These are phyloP conservation scores for Musa acuminata DNA, from an alignment of 176 grass and related monocot genomes.

Conservation along the genomic window DNA sequence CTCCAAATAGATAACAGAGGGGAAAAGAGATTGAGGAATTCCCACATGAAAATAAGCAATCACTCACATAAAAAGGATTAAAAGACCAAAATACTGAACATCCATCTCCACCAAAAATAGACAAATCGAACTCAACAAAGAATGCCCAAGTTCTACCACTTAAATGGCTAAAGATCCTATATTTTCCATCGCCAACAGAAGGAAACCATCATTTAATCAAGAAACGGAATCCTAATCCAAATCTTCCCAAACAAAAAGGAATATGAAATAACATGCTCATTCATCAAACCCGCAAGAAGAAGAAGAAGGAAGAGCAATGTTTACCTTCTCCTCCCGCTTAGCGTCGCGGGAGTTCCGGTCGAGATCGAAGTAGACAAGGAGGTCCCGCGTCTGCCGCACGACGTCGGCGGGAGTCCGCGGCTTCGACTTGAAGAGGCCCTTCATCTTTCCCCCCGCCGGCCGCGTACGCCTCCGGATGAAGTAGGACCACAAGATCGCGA, in stretches of 20 bases:
- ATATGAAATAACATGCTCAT: background rate
- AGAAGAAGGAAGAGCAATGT: background rate
- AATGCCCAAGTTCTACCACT: background rate
- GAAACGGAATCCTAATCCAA: background rate
- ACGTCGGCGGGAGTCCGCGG: slow-evolving; percentile 69
- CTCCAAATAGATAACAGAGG: no score
- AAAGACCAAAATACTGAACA: no score
- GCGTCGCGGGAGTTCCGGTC: slow-evolving; percentile 25
- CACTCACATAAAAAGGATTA: no score
- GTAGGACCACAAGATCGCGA: background rate
- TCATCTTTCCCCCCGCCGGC: slow-evolving; percentile 26
- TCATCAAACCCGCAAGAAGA: background rate
- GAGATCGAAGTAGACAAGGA: slow-evolving; percentile 55
- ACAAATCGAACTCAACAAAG: background rate
- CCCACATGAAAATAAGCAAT: no score
- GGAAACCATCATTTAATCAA: background rate
- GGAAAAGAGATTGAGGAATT: no score
- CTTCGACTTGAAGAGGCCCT: slow-evolving; percentile 92
- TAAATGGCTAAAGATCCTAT: background rate
- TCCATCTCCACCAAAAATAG: no score
- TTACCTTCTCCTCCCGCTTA: slow-evolving; percentile 94
- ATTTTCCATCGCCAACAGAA: background rate
- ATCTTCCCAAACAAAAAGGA: background rate
- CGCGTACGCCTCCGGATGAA: background rate
- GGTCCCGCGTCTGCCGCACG: slow-evolving; percentile 67